Evolutionary conservation across 2,329 filamentous ascomycete genomes (phyloP).

Genomic region (Pseudogymnoascus sp.): DNA sequence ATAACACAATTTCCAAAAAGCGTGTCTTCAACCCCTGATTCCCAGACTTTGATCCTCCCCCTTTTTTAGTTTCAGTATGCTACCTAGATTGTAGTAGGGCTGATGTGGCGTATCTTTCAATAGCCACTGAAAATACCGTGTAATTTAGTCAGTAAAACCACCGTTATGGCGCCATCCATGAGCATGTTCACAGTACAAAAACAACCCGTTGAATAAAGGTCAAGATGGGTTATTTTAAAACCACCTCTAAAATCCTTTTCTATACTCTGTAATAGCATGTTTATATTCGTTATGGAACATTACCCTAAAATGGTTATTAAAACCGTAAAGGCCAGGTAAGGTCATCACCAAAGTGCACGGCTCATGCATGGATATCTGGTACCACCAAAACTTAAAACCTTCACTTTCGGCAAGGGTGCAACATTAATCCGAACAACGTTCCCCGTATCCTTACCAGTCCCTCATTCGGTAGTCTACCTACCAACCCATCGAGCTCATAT

Average conservation of each 20-base stretch:
- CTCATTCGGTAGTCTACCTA: conserved; percentile 3
- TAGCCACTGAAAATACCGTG: neutral
- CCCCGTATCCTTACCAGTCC: conserved; percentile 1
- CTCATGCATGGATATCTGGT: conserved; percentile 1
- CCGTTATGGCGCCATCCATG: neutral
- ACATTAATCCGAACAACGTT: conserved; percentile 5
- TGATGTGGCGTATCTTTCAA: neutral
- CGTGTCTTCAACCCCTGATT: neutral
- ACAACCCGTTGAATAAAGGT: neutral
- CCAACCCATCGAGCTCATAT: conserved; percentile 3
- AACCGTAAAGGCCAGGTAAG: neutral
- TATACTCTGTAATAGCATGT: neutral
- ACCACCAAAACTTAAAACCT: conserved; percentile 8
- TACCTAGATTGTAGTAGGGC: neutral
- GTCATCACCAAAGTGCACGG: conserved; percentile 1
- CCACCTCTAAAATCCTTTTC: neutral
- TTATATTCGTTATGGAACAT: neutral
- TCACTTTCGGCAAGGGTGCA: conserved; percentile 2
- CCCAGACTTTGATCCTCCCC: neutral
- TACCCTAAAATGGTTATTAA: neutral
- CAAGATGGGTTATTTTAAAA: neutral
- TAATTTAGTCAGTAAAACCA: neutral
- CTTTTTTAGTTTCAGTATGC: neutral
- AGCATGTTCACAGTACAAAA: neutral
- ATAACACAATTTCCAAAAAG: neutral